Conservation (phyloP, 768 basidiomycete genomes). For the Amyloporia xantha region DNA sequence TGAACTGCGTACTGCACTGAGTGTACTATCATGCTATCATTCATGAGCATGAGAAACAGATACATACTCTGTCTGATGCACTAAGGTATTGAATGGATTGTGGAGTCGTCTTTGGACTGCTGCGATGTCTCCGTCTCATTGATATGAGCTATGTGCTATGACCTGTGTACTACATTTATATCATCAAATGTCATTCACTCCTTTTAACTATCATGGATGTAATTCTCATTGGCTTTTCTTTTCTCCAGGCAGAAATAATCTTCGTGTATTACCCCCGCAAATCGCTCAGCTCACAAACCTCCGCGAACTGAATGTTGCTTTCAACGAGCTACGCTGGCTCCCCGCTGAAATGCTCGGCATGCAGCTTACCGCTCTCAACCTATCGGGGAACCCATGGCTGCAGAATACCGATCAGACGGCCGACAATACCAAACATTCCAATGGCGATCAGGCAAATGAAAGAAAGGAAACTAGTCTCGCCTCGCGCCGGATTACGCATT, state of each 20-base stretch:
- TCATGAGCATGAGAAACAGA: too few relatives aligned
- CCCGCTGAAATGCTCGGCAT: constrained; percentile 62
- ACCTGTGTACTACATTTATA: too few relatives aligned
- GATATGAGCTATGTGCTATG: too few relatives aligned
- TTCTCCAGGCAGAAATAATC: constrained; percentile 45
- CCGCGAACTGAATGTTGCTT: constrained; percentile 52
- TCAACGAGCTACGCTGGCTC: constrained; percentile 51
- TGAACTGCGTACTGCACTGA: too few relatives aligned
- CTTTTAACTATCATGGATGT: too few relatives aligned
- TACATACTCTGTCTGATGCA: too few relatives aligned
- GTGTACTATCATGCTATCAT: too few relatives aligned
- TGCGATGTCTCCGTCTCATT: too few relatives aligned
- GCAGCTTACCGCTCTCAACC: constrained; percentile 38
- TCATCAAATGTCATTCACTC: too few relatives aligned
- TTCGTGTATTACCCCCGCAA: constrained; percentile 56
- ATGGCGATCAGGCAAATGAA: neutral
- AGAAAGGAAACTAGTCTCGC: neutral
- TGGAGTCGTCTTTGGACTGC: too few relatives aligned
- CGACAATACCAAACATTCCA: neutral
- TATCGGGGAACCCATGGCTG: constrained; percentile 60
- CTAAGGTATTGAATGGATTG: too few relatives aligned
- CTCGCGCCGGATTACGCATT: constrained; percentile 13
- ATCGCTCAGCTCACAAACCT: constrained; percentile 49
- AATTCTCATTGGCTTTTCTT: too few relatives aligned
- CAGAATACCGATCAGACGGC: neutral